These are phyloP conservation scores for Acanthamoeba rhysodes DNA, from an alignment of 208 protist species.

Conservation along the genomic window DNA sequence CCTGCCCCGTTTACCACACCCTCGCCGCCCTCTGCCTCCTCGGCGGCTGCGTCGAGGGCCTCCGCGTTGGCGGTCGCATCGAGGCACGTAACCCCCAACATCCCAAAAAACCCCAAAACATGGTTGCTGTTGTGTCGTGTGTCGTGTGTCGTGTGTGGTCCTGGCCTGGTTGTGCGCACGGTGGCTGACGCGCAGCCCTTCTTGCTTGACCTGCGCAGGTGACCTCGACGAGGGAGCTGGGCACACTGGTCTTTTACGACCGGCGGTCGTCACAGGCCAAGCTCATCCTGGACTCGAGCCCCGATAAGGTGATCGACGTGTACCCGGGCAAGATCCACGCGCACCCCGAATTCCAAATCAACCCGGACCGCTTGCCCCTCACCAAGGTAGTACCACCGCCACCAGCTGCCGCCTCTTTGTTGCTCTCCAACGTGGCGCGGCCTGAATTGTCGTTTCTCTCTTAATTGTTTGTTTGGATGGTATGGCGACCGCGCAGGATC, in stretches of 20 bases:
- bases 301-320: slow-evolving; percentile 4
- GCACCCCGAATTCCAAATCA: background rate
- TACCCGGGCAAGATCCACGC: slow-evolving; percentile 1
- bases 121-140: no score
- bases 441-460: no score
- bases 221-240: background rate
- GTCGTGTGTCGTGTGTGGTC: no score
- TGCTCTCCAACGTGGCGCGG: no score
- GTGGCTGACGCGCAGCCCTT: background rate
- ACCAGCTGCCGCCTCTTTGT: no score
- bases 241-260: slow-evolving; percentile 23
- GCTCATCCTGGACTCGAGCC: slow-evolving; percentile 31
- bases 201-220: background rate
- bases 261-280: slow-evolving; percentile 44
- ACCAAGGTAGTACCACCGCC: background rate
- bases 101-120: background rate
- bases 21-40: background rate
- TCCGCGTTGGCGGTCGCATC: slow-evolving; percentile 18
- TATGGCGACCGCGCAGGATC: background rate
- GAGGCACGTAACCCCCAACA: background rate
- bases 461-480: no score
- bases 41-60: slow-evolving; percentile 32
- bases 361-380: background rate
- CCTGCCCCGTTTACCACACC: background rate
- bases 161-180: no score